A percentile compares a stretch with the other conserved stretches of the same genome.
Conservation (phyloP, 257 asterid species). For the Nicotiana attenuata region DNA sequence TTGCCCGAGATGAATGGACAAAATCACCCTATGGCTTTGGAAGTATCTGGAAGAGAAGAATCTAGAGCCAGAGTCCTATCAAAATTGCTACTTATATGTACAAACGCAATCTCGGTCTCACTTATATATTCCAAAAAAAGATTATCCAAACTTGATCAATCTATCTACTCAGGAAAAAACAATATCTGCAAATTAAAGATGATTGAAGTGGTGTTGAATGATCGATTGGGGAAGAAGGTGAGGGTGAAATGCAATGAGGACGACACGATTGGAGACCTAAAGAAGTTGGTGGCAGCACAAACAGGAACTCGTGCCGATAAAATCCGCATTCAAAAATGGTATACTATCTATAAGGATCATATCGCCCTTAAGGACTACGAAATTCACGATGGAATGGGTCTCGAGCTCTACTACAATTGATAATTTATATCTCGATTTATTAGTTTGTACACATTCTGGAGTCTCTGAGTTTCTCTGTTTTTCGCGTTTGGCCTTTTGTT, state of each 20-base stretch:
- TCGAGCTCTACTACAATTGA: constrained; percentile 24
- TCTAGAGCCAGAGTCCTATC: not conserved
- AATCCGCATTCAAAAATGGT: constrained; percentile 21
- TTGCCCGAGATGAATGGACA: not conserved
- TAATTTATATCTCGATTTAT: no score
- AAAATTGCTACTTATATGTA: not conserved
- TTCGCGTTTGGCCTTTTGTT: no score
- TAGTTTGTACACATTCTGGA: no score
- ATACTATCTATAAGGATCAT: constrained; percentile 26
- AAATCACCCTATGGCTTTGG: not conserved
- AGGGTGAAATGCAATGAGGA: constrained; percentile 18
- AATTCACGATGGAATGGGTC: constrained; percentile 30
- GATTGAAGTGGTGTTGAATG: constrained; percentile 9
- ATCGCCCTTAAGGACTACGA: constrained; percentile 28
- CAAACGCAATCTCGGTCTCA: not conserved
- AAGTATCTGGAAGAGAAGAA: not conserved
- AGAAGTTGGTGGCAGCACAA: constrained; percentile 18
- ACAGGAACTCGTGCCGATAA: constrained; percentile 15
- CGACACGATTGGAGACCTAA: constrained; percentile 17
- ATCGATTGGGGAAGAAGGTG: constrained; percentile 16
- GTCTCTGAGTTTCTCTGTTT: no score
- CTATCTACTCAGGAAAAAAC: not conserved
- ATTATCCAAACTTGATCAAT: no score
- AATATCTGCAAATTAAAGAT: not conserved
- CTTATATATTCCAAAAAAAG: not conserved